Conservation (phyloP, 106 monocot genomes). For the Dendrobium officinale region DNA sequence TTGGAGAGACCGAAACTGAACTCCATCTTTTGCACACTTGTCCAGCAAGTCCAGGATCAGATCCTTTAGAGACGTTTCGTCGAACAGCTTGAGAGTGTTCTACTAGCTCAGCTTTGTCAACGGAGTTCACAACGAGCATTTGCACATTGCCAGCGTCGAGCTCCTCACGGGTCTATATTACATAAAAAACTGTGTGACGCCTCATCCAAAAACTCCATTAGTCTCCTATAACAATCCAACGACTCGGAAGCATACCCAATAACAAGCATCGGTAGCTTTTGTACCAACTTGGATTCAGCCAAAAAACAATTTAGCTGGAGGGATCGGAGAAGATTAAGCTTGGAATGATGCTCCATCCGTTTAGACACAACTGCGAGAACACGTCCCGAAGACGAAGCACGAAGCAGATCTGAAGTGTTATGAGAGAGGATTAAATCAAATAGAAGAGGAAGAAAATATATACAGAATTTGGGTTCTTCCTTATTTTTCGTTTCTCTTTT, state of each 20-base stretch:
- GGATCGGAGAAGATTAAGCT: constrained; percentile 48
- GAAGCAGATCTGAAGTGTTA: constrained; percentile 26
- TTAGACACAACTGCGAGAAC: constrained; percentile 61
- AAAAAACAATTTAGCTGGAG: constrained; percentile 37
- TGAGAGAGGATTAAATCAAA: constrained; percentile 45
- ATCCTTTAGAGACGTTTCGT: no score
- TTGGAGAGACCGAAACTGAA: constrained; percentile 36
- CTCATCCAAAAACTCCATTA: constrained; percentile 67
- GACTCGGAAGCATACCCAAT: constrained; percentile 81
- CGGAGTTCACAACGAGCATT: no score
- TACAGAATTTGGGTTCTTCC: no score
- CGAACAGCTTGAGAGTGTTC: no score
- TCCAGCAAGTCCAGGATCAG: no score
- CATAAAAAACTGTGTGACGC: constrained; percentile 59
- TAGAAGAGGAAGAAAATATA: constrained; percentile 45
- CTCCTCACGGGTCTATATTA: constrained; percentile 60
- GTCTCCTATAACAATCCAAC: constrained; percentile 57
- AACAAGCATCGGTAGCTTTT: constrained; percentile 47
- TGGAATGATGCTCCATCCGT: constrained; percentile 63
- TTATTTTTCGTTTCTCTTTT: no score
- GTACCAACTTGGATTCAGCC: constrained; percentile 20
- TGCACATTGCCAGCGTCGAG: neutral
- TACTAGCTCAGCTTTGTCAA: no score
- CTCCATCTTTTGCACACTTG: constrained; percentile 64
- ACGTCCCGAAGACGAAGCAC: constrained; percentile 46